Conservation (phyloP, 164 flowering plant genomes). For the Warburgia ugandensis region DNA sequence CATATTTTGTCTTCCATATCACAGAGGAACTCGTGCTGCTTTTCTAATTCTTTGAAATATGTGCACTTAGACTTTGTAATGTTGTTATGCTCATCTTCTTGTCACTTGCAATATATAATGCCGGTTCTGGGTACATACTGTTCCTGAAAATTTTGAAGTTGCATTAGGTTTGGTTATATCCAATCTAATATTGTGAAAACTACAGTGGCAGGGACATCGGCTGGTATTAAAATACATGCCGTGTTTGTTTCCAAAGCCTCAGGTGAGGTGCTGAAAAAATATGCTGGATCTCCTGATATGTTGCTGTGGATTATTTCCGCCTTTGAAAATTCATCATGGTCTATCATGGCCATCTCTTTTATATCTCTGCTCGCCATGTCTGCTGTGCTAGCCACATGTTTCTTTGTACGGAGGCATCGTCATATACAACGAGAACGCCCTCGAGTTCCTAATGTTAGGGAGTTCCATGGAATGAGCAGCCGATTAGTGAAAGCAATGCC, state of each 20-base stretch:
- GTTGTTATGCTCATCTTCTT: too few relatives aligned
- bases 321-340: conserved; percentile 86
- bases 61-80: too few relatives aligned
- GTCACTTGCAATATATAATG: too few relatives aligned
- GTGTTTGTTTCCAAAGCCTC: conserved; percentile 67
- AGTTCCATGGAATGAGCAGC: conserved; percentile 91
- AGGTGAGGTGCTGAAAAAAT: conserved; percentile 47
- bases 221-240: conserved; percentile 74
- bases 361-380: conserved; percentile 85
- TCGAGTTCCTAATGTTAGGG: conserved; percentile 42
- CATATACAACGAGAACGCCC: conserved; percentile 62
- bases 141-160: too few relatives aligned
- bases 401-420: conserved; percentile 82
- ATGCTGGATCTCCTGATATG: conserved; percentile 39
- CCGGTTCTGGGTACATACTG: too few relatives aligned
- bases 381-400: conserved; percentile 88
- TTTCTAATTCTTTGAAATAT: too few relatives aligned
- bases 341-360: conserved; percentile 88
- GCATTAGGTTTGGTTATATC: too few relatives aligned
- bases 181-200: too few relatives aligned
- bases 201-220: conserved; percentile 91
- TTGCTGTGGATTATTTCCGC: conserved; percentile 69
- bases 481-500: conserved; percentile 93
- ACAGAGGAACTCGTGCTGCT: too few relatives aligned
- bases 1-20: too few relatives aligned